Percentiles rank a stretch among this genome's conserved stretches.
These are phyloP conservation scores for Datisca glomerata DNA, from an alignment of 306 rosid species.

Conservation along the genomic window DNA sequence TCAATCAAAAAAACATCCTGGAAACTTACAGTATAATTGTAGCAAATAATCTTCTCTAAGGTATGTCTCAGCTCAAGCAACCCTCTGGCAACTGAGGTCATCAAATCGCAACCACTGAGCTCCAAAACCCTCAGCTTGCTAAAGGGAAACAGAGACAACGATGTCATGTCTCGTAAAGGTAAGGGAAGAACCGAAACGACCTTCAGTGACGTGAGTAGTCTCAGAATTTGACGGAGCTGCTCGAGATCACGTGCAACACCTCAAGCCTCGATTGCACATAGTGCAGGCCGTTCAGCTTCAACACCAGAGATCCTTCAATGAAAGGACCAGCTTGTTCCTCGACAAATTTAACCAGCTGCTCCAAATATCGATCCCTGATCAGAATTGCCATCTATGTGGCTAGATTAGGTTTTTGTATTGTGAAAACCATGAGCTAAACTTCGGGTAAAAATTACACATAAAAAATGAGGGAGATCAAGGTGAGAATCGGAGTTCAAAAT, in stretches of 20 bases:
- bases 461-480: too few relatives aligned
- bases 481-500: too few relatives aligned
- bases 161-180: slow-evolving; percentile 71
- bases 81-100: slow-evolving; percentile 80
- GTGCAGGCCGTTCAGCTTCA: slow-evolving; percentile 87
- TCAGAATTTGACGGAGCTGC: slow-evolving; percentile 81
- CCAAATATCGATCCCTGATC: slow-evolving; percentile 91
- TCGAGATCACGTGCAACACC: slow-evolving; percentile 81
- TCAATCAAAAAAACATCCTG: too few relatives aligned
- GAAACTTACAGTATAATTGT: slow-evolving; percentile 81
- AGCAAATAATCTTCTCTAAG: slow-evolving; percentile 82
- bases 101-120: slow-evolving; percentile 89
- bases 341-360: slow-evolving; percentile 74
- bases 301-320: slow-evolving; percentile 62
- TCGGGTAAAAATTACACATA: too few relatives aligned
- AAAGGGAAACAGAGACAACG: slow-evolving; percentile 68
- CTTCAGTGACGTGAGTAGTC: slow-evolving; percentile 75
- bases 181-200: slow-evolving; percentile 64
- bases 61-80: slow-evolving; percentile 83
- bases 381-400: slow-evolving; percentile 91
- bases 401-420: too few relatives aligned
- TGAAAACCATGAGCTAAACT: too few relatives aligned
- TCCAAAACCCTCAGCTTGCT: slow-evolving; percentile 72
- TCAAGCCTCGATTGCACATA: slow-evolving; percentile 84
- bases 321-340: slow-evolving; percentile 60